phyloP scores from a whole-genome alignment of 1,139 yeast species.

The Lipomyces yarrowii region DNA sequence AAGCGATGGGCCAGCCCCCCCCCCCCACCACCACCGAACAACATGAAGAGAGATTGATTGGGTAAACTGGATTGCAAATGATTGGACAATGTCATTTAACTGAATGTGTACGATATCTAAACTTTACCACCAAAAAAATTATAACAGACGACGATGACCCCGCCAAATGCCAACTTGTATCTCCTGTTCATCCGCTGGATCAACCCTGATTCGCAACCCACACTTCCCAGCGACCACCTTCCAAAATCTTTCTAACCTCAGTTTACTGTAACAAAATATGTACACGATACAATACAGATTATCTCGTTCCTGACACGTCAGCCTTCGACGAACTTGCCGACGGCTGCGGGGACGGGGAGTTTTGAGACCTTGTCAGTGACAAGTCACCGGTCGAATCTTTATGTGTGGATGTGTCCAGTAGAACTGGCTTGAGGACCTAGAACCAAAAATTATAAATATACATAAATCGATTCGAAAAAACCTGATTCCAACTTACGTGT shows the following conservation, averaged over 20 bases:
- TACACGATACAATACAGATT: not conserved
- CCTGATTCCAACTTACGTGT: constrained; percentile 8
- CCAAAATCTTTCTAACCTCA: not conserved
- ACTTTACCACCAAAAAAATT: too few species aligned
- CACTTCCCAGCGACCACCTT: not conserved
- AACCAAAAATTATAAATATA: not conserved
- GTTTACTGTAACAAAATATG: not conserved
- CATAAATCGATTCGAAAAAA: not conserved
- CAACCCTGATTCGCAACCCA: too few species aligned
- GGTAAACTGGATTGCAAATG: too few species aligned
- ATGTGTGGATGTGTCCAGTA: constrained; percentile 57
- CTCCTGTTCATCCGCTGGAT: not conserved
- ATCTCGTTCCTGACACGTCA: not conserved
- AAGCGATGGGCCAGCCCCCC: not conserved
- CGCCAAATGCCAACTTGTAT: too few species aligned
- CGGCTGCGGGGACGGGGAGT: not conserved
- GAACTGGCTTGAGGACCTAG: constrained; percentile 92
- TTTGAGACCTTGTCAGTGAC: not conserved
- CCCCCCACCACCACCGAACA: too few species aligned
- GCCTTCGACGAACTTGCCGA: not conserved
- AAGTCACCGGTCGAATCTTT: not conserved
- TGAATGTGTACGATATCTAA: too few species aligned
- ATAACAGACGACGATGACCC: too few species aligned
- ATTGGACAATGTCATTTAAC: too few species aligned
- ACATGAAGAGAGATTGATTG: too few species aligned